Conservation (phyloP, 805 yeast genomes). For the Kregervanrija pseudodelftensis region DNA sequence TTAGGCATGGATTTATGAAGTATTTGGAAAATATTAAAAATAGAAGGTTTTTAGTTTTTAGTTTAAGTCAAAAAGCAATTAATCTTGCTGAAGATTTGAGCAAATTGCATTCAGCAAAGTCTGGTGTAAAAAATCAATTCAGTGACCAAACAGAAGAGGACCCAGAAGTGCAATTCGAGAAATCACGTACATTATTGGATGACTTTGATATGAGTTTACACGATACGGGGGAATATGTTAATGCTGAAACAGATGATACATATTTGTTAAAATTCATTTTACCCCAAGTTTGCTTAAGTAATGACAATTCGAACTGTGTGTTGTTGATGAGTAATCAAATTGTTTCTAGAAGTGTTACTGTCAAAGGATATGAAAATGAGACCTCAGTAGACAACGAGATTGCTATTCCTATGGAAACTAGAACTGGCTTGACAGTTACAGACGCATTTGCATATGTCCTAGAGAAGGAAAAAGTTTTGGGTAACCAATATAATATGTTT, state of each 20-base stretch:
- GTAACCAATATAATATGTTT: slow-evolving; percentile 28
- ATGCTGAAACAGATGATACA: slow-evolving; percentile 22
- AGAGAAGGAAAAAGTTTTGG: slow-evolving; percentile 29
- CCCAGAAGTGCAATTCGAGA: slow-evolving; percentile 13
- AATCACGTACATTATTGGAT: slow-evolving; percentile 25
- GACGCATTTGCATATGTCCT: slow-evolving; percentile 52
- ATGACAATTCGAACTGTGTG: slow-evolving; percentile 40
- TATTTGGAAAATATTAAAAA: slow-evolving; percentile 35
- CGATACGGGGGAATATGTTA: slow-evolving; percentile 15
- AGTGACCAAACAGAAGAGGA: slow-evolving; percentile 5
- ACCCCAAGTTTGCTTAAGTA: slow-evolving; percentile 69
- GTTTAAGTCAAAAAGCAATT: slow-evolving; percentile 25
- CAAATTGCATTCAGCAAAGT: slow-evolving; percentile 7
- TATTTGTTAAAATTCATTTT: slow-evolving; percentile 62
- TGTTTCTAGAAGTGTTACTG: slow-evolving; percentile 43
- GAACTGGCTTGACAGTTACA: slow-evolving; percentile 48
- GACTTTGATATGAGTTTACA: slow-evolving; percentile 49
- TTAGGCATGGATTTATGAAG: slow-evolving; percentile 53
- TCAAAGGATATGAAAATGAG: slow-evolving; percentile 29
- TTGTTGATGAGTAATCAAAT: slow-evolving; percentile 51
- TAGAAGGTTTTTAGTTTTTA: slow-evolving; percentile 22
- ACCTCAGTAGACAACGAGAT: slow-evolving; percentile 34
- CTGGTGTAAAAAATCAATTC: background rate
- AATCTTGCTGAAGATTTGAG: slow-evolving; percentile 24
- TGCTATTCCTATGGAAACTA: slow-evolving; percentile 42